Evolutionary conservation across 176 grass and related monocot genomes (phyloP).

Genomic region (Hyparrhenia diplandra): DNA sequence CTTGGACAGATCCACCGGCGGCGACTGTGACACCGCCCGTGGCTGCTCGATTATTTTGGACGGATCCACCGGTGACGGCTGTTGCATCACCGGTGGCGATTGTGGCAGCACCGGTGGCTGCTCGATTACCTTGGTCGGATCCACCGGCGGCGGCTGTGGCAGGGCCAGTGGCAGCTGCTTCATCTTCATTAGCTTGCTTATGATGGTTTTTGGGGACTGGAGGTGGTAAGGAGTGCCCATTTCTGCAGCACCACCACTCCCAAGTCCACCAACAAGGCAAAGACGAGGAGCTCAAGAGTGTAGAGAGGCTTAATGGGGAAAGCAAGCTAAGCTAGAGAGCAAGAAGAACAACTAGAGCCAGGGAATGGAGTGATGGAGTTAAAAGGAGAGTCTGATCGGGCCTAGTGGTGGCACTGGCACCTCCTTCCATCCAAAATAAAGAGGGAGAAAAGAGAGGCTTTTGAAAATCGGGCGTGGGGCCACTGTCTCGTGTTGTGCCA

Average conservation of each 20-base stretch:
- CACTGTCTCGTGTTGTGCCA: conserved; percentile 22
- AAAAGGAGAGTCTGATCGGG: conserved; percentile 41
- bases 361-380: conserved; percentile 51
- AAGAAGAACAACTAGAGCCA: conserved; percentile 31
- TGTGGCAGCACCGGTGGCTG: conserved; percentile 2
- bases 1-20: background rate
- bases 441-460: conserved; percentile 40
- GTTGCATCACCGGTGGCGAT: background rate
- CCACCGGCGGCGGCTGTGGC: background rate
- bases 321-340: conserved; percentile 21
- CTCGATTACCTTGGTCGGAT: conserved; percentile 19
- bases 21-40: background rate
- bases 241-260: background rate
- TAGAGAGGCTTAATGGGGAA: conserved; percentile 5
- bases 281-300: background rate
- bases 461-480: conserved; percentile 41
- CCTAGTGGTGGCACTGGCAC: conserved; percentile 6
- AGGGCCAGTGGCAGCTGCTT: conserved; percentile 19
- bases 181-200: conserved; percentile 22
- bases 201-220: conserved; percentile 35
- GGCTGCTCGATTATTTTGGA: conserved; percentile 1
- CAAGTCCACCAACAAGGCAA: conserved; percentile 30
- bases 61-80: background rate
- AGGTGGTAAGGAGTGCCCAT: conserved; percentile 46
- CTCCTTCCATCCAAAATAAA: conserved; percentile 27